phyloP scores from a whole-genome alignment of 2,329 filamentous ascomycete genomes.

The Sarocladiaceae sp. region DNA sequence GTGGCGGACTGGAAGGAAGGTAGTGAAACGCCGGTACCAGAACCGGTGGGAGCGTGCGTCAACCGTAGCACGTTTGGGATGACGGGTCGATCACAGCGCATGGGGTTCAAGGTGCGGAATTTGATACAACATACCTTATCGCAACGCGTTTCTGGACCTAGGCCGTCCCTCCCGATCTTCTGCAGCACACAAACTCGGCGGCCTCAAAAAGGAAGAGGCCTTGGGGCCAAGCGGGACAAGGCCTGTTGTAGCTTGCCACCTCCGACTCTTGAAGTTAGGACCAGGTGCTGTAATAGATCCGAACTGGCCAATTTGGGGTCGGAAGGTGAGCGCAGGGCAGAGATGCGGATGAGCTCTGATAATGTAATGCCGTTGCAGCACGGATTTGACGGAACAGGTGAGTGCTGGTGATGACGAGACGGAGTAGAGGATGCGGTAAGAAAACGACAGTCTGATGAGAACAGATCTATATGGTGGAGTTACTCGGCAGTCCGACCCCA shows the following conservation, averaged over 20 bases:
- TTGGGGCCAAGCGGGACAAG: too few relatives aligned
- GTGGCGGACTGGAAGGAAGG: background rate
- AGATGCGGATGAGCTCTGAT: background rate
- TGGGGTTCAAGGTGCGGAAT: background rate
- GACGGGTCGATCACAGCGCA: background rate
- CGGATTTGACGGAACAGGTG: background rate
- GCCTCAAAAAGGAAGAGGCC: too few relatives aligned
- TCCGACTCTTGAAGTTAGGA: too few relatives aligned
- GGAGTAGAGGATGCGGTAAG: background rate
- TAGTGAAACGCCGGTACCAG: slow-evolving; percentile 3
- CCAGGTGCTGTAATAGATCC: too few relatives aligned
- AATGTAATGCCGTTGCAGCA: background rate
- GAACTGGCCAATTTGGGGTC: too few relatives aligned
- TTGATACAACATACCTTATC: background rate
- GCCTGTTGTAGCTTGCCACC: too few relatives aligned
- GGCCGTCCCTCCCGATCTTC: too few relatives aligned
- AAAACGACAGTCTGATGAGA: background rate
- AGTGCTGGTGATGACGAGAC: background rate
- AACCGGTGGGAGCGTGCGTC: background rate
- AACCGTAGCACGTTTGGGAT: background rate
- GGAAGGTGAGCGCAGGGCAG: too few relatives aligned
- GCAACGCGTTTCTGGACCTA: too few relatives aligned
- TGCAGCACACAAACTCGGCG: too few relatives aligned
- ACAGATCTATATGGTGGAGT: too few relatives aligned
- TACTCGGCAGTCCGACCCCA: background rate